Evolutionary conservation across 2,329 filamentous ascomycete species (phyloP).

Genomic region (Colletotrichum magnum): DNA sequence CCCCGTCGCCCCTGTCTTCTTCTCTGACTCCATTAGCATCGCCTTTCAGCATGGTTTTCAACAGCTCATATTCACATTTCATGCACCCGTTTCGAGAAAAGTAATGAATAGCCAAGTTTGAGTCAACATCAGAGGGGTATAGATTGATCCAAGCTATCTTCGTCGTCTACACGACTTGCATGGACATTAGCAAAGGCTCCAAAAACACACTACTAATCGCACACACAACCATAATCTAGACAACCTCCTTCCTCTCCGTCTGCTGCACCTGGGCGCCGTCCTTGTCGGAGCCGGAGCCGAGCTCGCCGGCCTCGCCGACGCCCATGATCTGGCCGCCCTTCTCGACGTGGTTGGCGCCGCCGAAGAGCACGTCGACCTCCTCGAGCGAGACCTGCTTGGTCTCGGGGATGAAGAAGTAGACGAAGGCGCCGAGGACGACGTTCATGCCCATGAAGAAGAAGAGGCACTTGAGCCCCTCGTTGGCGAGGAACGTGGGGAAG

Average conservation of each 20-base stretch:
- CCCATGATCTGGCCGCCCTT: conserved; percentile 64
- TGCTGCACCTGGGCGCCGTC: conserved; percentile 32
- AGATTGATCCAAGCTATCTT: neutral
- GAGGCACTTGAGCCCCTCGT: conserved; percentile 61
- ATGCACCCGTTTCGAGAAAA: too few relatives aligned
- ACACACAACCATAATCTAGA: conserved; percentile 2
- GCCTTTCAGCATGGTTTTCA: too few relatives aligned
- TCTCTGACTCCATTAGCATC: too few relatives aligned
- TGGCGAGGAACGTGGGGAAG: conserved; percentile 76
- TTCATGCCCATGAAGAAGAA: conserved; percentile 59
- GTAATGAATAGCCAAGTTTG: too few relatives aligned
- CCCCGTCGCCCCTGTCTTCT: too few relatives aligned
- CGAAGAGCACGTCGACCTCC: conserved; percentile 70
- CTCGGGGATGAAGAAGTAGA: conserved; percentile 66
- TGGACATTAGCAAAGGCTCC: conserved; percentile 3
- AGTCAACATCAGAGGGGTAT: neutral
- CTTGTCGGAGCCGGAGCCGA: neutral
- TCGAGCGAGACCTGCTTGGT: conserved; percentile 66
- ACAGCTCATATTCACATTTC: too few relatives aligned
- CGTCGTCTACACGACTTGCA: neutral
- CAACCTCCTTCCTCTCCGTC: conserved; percentile 29
- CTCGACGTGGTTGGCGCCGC: conserved; percentile 69
- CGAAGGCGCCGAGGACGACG: conserved; percentile 63
- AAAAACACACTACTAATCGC: conserved; percentile 21
- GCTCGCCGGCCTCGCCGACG: conserved; percentile 10